Conservation (phyloP, 768 basidiomycete genomes). For the Tricholoma hemisulphureum region DNA sequence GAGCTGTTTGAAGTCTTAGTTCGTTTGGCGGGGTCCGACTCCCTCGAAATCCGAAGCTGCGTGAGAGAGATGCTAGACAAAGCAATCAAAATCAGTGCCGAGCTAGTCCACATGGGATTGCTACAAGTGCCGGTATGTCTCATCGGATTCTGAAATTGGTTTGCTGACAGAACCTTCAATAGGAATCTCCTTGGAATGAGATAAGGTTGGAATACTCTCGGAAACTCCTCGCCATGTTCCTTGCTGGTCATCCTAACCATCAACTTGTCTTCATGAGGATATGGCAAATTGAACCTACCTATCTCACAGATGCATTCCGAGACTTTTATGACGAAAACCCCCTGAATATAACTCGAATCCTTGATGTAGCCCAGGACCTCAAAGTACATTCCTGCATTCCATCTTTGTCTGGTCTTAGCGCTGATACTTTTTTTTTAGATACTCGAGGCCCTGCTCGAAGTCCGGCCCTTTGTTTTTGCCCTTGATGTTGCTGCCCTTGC, state of each 20-base stretch:
- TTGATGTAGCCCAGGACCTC: slow-evolving; percentile 93
- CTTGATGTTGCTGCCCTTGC: slow-evolving; percentile 94
- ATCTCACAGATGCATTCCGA: slow-evolving; percentile 84
- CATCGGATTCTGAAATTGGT: background rate
- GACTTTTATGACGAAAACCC: slow-evolving; percentile 92
- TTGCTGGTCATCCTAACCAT: slow-evolving; percentile 90
- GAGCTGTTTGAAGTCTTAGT: slow-evolving; percentile 89
- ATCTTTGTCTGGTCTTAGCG: background rate
- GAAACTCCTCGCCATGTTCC: slow-evolving; percentile 83
- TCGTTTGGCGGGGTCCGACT: slow-evolving; percentile 72
- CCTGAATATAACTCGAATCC: slow-evolving; percentile 88
- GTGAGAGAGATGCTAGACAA: slow-evolving; percentile 93
- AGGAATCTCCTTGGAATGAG: slow-evolving; percentile 85
- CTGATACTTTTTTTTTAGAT: slow-evolving; percentile 48
- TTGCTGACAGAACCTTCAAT: slow-evolving; percentile 11
- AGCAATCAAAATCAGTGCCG: slow-evolving; percentile 89
- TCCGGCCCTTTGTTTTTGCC: slow-evolving; percentile 84
- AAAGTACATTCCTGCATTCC: slow-evolving; percentile 53
- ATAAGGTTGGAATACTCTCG: slow-evolving; percentile 85
- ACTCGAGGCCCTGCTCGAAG: slow-evolving; percentile 87
- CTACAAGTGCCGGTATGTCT: slow-evolving; percentile 82
- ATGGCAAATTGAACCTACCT: slow-evolving; percentile 85
- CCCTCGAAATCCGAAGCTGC: slow-evolving; percentile 64
- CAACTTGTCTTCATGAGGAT: slow-evolving; percentile 97
- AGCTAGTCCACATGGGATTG: slow-evolving; percentile 90